Evolutionary conservation across 2,329 filamentous ascomycete species (phyloP), one percentile per base, ranked within the genome.

Genomic region (Cladobotryum mycophilum): DNA sequence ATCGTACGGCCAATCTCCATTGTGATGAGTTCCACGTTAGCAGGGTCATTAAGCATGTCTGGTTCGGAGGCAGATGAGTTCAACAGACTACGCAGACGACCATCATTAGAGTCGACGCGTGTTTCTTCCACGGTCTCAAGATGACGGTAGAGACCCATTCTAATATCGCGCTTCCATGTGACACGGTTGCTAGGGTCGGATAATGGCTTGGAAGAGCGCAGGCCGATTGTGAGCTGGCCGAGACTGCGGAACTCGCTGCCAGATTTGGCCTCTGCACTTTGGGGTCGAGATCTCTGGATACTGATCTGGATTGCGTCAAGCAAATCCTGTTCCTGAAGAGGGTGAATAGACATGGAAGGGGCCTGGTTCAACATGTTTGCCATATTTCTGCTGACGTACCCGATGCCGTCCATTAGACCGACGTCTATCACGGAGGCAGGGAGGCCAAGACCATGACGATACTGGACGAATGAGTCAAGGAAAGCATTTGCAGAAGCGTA

Each of bases 401-500:
- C 53, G 12, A 51, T 41, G 22, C 43, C 53, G 12, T 48, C 45
- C n/a, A 57, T 37, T 1, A 50, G 53, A 3, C 55, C 51, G 3
- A 57, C 18, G 14, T 57, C 46, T 2, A 56, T n/a, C 6, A 48
- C 53, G 6, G 51, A 33, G 3, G 51, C 51, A 4, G 51, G 15
- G 7, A 57, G 47, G 6, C 45, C 45, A 2, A 15, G 30, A 14
- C 11, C 9, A 30, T 30, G 17, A 13, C 72, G 66, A 44, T 67
- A 68, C 7, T 62, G 61, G 7, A 61, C 67, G 37, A 75, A 64
- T 3, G 63, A 59, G 35, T 73, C 66, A 46, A 71, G 58, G 58
- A 67, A 75, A 5, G 64, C 60, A 53, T 74, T 74, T 15, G 63
- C 70, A 1, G 69, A 64, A 11, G 63, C 60, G 55, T 76, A 76